Evolutionary conservation across 371 early-diverging fungal genomes (phyloP).

Genomic region (Apophysomyces ossiformis): DNA sequence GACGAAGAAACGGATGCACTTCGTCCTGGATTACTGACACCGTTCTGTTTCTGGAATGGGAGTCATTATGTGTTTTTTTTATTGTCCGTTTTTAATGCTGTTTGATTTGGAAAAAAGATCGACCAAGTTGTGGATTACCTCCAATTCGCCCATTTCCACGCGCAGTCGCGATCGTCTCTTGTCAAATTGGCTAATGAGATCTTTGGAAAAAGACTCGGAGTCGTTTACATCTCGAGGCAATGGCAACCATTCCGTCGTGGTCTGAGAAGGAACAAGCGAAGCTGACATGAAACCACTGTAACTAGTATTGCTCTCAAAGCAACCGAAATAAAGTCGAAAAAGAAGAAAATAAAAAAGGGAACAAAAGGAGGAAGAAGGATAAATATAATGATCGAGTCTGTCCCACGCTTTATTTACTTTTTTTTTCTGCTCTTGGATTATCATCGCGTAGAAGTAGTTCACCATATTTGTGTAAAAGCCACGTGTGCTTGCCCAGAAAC

Average conservation of each 20-base stretch:
- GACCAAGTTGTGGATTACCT: slow-evolving; percentile 24
- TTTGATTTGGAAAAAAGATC: background rate
- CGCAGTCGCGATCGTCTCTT: slow-evolving; percentile 38
- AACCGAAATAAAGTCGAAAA: background rate
- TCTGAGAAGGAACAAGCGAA: slow-evolving; percentile 7
- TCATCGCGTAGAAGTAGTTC: background rate
- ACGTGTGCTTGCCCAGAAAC: slow-evolving; percentile 8
- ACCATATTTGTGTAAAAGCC: slow-evolving; percentile 2
- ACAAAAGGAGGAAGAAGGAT: slow-evolving; percentile 7
- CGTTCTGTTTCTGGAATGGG: slow-evolving; percentile 3
- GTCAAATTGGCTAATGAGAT: slow-evolving; percentile 47
- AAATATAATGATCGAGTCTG: slow-evolving; percentile 5
- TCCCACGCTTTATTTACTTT: slow-evolving; percentile 11
- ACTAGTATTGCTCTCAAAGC: background rate
- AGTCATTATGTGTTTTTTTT: background rate
- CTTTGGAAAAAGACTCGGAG: slow-evolving; percentile 40
- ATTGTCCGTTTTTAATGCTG: background rate
- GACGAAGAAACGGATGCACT: slow-evolving; percentile 2
- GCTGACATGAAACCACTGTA: slow-evolving; percentile 2
- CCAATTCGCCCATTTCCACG: slow-evolving; percentile 35
- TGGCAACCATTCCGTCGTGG: slow-evolving; percentile 15
- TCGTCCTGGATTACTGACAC: background rate
- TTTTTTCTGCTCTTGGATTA: slow-evolving; percentile 12
- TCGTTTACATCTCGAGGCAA: slow-evolving; percentile 13
- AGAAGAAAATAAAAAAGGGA: slow-evolving; percentile 6